phyloP scores from a whole-genome alignment of 345 rosid species.

The Cardamine resedifolia region DNA sequence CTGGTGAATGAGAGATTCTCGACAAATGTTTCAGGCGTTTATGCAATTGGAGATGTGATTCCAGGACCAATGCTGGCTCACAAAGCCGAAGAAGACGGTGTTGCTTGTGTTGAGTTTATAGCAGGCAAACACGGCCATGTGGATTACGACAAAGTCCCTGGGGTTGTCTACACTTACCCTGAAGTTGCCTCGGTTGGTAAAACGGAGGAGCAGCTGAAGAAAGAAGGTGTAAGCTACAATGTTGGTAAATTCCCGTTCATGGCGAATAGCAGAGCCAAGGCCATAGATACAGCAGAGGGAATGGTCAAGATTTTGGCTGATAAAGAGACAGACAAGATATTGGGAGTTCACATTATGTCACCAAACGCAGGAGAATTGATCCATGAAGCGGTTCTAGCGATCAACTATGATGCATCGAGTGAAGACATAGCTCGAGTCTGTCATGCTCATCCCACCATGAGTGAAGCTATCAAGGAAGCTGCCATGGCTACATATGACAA shows the following conservation, averaged over 20 bases:
- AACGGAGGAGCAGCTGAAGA: constrained; percentile 98
- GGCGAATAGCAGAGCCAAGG: constrained; percentile 99
- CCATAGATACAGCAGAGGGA: constrained; percentile 93
- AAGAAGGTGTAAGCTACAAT: constrained; percentile 63
- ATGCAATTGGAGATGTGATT: constrained; percentile 96
- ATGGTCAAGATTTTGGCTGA: constrained; percentile 90
- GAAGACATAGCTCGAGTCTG: constrained; percentile 98
- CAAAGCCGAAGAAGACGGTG: constrained; percentile 98
- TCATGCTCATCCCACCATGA: constrained; percentile 99
- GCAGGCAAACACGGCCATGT: constrained; percentile 98
- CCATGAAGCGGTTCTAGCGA: constrained; percentile 91
- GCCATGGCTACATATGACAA: constrained; percentile 99
- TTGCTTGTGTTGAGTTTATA: constrained; percentile 96
- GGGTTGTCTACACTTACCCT: constrained; percentile 96
- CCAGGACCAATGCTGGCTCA: constrained; percentile 99
- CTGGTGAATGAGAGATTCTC: constrained; percentile 75
- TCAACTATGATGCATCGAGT: constrained; percentile 82
- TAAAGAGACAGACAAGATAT: constrained; percentile 89
- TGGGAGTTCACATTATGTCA: constrained; percentile 96
- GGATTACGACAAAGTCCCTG: constrained; percentile 96
- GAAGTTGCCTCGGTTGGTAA: constrained; percentile 97
- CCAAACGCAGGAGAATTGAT: constrained; percentile 97
- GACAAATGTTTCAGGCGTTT: constrained; percentile 81
- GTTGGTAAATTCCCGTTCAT: constrained; percentile 98
- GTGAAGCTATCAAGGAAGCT: constrained; percentile 99